phyloP scores from a whole-genome alignment of 371 early-diverging fungal species.

The Mucor irregularis region DNA sequence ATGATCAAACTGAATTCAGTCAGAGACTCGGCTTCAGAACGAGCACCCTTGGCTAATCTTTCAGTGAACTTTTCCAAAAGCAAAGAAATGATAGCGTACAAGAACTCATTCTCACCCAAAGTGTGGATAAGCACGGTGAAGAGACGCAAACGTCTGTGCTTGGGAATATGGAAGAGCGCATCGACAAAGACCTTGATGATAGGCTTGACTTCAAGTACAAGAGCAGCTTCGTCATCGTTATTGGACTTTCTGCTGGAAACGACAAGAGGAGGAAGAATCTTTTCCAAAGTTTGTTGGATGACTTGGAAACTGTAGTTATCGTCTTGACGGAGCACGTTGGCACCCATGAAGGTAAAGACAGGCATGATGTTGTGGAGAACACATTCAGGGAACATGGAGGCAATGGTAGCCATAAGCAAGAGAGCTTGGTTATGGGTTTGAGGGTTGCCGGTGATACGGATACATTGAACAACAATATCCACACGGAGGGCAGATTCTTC shows the following conservation, averaged over 20 bases:
- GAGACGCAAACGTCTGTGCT: slow-evolving; percentile 86
- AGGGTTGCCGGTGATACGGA: slow-evolving; percentile 90
- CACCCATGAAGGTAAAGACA: slow-evolving; percentile 98
- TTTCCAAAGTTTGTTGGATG: slow-evolving; percentile 86
- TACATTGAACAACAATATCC: slow-evolving; percentile 87
- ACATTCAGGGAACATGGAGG: slow-evolving; percentile 76
- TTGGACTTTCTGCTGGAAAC: slow-evolving; percentile 55
- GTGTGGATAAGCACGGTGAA: slow-evolving; percentile 83
- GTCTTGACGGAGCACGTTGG: slow-evolving; percentile 90
- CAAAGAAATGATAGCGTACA: slow-evolving; percentile 73
- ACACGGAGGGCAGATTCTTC: slow-evolving; percentile 66
- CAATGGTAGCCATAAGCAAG: slow-evolving; percentile 87
- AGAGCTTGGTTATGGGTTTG: slow-evolving; percentile 93
- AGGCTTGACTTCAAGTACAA: slow-evolving; percentile 61
- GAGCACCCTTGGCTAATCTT: slow-evolving; percentile 51
- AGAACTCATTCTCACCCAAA: slow-evolving; percentile 76
- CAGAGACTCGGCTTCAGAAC: slow-evolving; percentile 58
- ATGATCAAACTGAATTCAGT: slow-evolving; percentile 70
- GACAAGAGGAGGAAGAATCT: slow-evolving; percentile 85
- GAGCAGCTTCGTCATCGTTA: slow-evolving; percentile 40
- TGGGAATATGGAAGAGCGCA: slow-evolving; percentile 90
- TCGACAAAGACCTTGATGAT: slow-evolving; percentile 91
- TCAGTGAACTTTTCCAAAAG: slow-evolving; percentile 74
- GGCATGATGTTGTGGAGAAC: slow-evolving; percentile 95
- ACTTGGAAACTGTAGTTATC: slow-evolving; percentile 96